phyloP scores from a whole-genome alignment of 2,329 filamentous ascomycete species.

The Xylaria sp. region DNA sequence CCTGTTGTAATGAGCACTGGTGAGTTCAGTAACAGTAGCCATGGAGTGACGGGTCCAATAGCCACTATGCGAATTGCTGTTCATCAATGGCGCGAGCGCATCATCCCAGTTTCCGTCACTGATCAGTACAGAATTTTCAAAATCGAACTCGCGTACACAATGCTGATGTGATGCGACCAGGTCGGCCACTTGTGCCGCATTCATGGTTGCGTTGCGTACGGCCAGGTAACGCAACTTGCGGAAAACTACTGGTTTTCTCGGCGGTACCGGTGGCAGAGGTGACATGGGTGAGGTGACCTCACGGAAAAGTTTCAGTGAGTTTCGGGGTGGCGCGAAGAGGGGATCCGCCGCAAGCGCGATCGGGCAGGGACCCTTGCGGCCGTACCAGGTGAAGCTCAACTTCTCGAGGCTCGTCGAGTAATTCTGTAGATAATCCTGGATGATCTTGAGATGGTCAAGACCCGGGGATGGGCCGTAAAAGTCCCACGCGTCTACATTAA shows the following conservation, averaged over 20 bases:
- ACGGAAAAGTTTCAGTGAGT: slow-evolving; percentile 68
- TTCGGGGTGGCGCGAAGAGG: slow-evolving; percentile 68
- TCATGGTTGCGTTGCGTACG: slow-evolving; percentile 77
- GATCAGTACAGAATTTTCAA: slow-evolving; percentile 77
- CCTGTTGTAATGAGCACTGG: slow-evolving; percentile 41
- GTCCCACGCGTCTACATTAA: slow-evolving; percentile 77
- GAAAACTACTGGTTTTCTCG: slow-evolving; percentile 70
- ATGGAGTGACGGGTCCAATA: slow-evolving; percentile 57
- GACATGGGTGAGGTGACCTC: slow-evolving; percentile 74
- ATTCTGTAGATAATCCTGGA: slow-evolving; percentile 80
- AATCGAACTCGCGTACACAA: slow-evolving; percentile 80
- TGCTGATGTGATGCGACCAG: slow-evolving; percentile 74
- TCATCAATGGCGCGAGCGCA: slow-evolving; percentile 76
- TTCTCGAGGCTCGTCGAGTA: slow-evolving; percentile 74
- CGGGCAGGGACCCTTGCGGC: slow-evolving; percentile 77
- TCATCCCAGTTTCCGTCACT: slow-evolving; percentile 81
- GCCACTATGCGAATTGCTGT: slow-evolving; percentile 55
- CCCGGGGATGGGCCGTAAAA: slow-evolving; percentile 68
- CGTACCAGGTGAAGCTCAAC: slow-evolving; percentile 81
- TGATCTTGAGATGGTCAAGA: slow-evolving; percentile 77
- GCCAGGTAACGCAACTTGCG: slow-evolving; percentile 73
- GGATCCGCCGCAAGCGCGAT: slow-evolving; percentile 76
- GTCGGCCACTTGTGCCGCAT: slow-evolving; percentile 73
- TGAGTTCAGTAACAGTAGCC: slow-evolving; percentile 47
- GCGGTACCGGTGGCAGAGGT: slow-evolving; percentile 63